Evolutionary conservation across 495 filamentous ascomycete species (phyloP).

Genomic region (Lichina pygmaea): DNA sequence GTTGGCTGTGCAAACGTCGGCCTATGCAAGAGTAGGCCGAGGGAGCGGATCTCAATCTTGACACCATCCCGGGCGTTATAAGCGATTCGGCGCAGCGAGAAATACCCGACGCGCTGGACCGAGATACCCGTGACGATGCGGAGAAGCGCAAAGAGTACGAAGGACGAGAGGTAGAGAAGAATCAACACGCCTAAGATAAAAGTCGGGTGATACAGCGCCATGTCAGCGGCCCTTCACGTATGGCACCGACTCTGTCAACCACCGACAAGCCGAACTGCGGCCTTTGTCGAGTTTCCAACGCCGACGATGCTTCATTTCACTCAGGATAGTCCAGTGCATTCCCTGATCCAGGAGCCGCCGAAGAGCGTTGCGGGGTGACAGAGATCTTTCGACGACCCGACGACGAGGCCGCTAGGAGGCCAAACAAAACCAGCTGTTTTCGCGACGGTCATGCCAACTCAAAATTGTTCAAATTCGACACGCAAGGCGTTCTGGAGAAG

Average conservation of each 20-base stretch:
- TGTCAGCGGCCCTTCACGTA: neutral
- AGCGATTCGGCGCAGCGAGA: constrained; percentile 66
- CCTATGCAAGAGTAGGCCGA: constrained; percentile 67
- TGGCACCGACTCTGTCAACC: neutral
- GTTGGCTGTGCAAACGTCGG: constrained; percentile 92
- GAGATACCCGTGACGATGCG: constrained; percentile 84
- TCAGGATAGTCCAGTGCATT: too few species aligned
- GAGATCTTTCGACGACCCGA: too few species aligned
- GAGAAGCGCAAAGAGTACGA: constrained; percentile 78
- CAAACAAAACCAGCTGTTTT: too few species aligned
- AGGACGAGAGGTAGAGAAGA: constrained; percentile 69
- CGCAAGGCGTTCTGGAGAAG: too few species aligned
- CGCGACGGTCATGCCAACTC: too few species aligned
- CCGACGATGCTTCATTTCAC: too few species aligned
- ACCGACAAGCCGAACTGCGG: too few species aligned
- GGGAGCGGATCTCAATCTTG: constrained; percentile 64
- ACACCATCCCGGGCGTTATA: constrained; percentile 71
- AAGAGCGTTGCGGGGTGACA: too few species aligned
- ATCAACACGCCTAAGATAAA: constrained; percentile 57
- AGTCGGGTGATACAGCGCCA: constrained; percentile 1
- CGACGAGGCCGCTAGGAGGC: too few species aligned
- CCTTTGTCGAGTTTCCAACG: too few species aligned
- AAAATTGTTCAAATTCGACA: too few species aligned
- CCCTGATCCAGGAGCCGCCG: too few species aligned
- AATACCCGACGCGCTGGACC: constrained; percentile 81